These are phyloP conservation scores for Sclerotinia spermophila DNA, from an alignment of 2,329 filamentous ascomycete genomes.

Conservation along the genomic window DNA sequence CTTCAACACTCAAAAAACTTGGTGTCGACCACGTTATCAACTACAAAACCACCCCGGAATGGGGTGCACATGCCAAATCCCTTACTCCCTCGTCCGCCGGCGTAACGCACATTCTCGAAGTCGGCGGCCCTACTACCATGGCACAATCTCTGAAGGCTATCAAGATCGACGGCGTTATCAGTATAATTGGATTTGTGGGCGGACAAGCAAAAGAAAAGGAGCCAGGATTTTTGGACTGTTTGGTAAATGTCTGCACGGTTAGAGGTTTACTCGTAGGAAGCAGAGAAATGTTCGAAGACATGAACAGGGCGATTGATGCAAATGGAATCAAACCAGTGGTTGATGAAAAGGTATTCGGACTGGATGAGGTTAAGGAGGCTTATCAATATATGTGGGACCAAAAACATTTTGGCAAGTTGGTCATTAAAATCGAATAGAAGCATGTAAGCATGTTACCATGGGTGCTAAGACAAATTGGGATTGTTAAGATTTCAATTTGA, in stretches of 20 bases:
- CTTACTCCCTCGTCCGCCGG: constrained; percentile 40
- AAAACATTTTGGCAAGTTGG: constrained; percentile 34
- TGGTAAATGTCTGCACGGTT: constrained; percentile 41
- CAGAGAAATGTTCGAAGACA: constrained; percentile 49
- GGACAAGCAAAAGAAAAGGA: constrained; percentile 28
- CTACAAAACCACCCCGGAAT: constrained; percentile 41
- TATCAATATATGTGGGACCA: constrained; percentile 50
- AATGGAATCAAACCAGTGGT: constrained; percentile 46
- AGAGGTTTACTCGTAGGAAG: constrained; percentile 48
- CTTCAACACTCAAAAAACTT: constrained; percentile 38
- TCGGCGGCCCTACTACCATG: constrained; percentile 42
- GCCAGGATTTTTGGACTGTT: constrained; percentile 35
- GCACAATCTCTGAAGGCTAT: constrained; percentile 41
- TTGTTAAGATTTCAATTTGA: background rate
- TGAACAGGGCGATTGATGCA: constrained; percentile 48
- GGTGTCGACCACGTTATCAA: constrained; percentile 46
- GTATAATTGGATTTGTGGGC: constrained; percentile 40
- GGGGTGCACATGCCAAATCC: constrained; percentile 40
- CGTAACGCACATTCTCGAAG: constrained; percentile 45
- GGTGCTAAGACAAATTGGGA: background rate
- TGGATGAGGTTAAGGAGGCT: constrained; percentile 45
- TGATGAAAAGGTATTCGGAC: constrained; percentile 44
- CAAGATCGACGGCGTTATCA: constrained; percentile 43
- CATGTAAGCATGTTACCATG: background rate
- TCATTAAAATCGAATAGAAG: constrained; percentile 17